These are phyloP conservation scores for Cyclocybe aegerita DNA, from an alignment of 768 basidiomycete species.

Conservation along the genomic window DNA sequence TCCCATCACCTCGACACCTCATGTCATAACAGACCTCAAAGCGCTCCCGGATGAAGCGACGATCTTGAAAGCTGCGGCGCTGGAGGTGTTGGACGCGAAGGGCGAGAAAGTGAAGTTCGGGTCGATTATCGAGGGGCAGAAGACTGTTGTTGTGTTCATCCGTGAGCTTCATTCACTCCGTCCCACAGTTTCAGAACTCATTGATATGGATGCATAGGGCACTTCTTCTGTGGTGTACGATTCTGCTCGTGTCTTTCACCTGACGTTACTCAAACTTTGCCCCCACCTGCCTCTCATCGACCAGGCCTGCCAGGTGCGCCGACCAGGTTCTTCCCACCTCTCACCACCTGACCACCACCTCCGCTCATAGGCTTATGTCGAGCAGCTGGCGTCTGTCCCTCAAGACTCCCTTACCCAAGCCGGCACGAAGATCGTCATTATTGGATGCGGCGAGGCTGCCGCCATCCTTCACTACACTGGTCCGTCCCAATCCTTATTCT, in stretches of 20 bases:
- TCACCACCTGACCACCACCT: not conserved
- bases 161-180: conserved; percentile 33
- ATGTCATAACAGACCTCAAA: conserved; percentile 7
- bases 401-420: conserved; percentile 39
- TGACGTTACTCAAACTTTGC: not conserved
- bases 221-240: conserved; percentile 66
- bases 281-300: conserved; percentile 19
- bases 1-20: no score
- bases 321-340: not conserved
- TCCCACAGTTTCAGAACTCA: not conserved
- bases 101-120: conserved; percentile 54
- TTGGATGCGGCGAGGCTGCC: conserved; percentile 63
- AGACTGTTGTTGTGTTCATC: conserved; percentile 63
- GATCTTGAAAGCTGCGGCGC: conserved; percentile 34
- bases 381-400: conserved; percentile 42
- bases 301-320: conserved; percentile 36
- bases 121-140: conserved; percentile 44
- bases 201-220: conserved; percentile 35
- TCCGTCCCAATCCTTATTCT: conserved; percentile 17
- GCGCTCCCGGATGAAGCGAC: conserved; percentile 31
- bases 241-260: not conserved
- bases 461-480: conserved; percentile 51
- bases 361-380: conserved; percentile 43
- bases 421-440: conserved; percentile 40
- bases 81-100: conserved; percentile 41